Conservation (phyloP, 352 stramenopile species). For the Thalassiosira ordinaria region DNA sequence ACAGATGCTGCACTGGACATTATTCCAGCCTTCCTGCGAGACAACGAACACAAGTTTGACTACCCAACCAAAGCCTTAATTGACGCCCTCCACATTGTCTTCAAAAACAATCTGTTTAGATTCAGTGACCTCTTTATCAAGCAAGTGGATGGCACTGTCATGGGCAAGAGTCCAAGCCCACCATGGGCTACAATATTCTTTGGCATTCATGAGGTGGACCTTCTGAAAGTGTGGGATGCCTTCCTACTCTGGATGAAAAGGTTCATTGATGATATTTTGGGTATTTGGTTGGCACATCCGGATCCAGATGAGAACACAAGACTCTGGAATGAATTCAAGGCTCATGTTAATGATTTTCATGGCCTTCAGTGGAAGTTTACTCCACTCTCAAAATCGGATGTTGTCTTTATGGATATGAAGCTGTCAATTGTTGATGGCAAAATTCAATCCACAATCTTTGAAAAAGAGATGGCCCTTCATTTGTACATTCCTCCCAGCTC, state of each 20-base stretch:
- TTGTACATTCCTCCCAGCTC: slow-evolving; percentile 34
- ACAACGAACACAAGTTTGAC: neutral
- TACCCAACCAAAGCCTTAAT: slow-evolving; percentile 2
- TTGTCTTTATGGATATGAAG: slow-evolving; percentile 10
- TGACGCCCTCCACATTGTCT: slow-evolving; percentile 3
- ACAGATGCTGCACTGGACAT: neutral
- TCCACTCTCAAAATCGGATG: neutral
- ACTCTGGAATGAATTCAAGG: slow-evolving; percentile 5
- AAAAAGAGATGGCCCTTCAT: slow-evolving; percentile 32
- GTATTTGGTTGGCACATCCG: neutral
- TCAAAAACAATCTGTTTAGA: no score
- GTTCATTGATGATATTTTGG: slow-evolving; percentile 15
- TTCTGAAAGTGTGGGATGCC: neutral
- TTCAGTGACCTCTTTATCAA: no score
- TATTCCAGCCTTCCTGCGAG: neutral
- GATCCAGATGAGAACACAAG: neutral
- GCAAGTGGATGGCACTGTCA: slow-evolving; percentile 20
- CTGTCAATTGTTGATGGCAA: neutral
- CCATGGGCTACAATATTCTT: slow-evolving; percentile 5
- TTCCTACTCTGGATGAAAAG: neutral
- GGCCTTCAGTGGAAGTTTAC: slow-evolving; percentile 5
- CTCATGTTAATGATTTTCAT: neutral
- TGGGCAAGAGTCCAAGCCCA: slow-evolving; percentile 9
- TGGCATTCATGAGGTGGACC: neutral
- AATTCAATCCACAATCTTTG: neutral